phyloP scores from a whole-genome alignment of 2,329 filamentous ascomycete species.

The Pseudocercospora pini-densiflorae region DNA sequence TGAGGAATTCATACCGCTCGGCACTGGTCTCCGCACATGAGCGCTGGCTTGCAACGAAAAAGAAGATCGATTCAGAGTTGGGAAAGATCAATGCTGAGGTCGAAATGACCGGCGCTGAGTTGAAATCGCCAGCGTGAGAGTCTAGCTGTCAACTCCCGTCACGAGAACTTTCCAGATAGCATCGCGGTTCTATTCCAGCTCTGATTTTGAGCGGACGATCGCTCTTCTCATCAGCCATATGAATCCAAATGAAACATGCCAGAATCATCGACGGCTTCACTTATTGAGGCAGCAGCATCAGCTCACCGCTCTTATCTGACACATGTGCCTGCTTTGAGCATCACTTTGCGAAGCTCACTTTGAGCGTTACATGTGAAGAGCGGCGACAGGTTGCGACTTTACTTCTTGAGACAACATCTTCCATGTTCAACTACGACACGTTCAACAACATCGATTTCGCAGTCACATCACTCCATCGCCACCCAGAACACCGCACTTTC shows the following conservation, averaged over 20 bases:
- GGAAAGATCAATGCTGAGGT: not conserved
- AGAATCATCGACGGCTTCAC: not conserved
- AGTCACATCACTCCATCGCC: not conserved
- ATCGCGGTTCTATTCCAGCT: too few species aligned
- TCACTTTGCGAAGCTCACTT: not conserved
- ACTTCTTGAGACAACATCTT: not conserved
- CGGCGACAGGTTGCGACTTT: not conserved
- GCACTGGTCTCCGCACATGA: too few species aligned
- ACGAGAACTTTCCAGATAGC: not conserved
- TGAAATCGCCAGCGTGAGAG: not conserved
- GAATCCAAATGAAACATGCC: not conserved
- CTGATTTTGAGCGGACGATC: too few species aligned
- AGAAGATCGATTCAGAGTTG: not conserved
- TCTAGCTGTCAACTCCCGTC: too few species aligned
- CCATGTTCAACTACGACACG: not conserved
- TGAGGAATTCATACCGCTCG: too few species aligned
- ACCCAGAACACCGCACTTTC: not conserved
- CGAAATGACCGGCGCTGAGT: not conserved
- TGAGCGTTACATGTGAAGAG: not conserved
- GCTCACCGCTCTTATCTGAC: not conserved
- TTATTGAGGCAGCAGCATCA: not conserved
- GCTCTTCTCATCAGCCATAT: not conserved
- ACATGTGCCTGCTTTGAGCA: not conserved
- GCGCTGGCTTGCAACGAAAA: not conserved
- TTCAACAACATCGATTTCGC: not conserved